Evolutionary conservation across 345 rosid genomes (phyloP), one percentile per base, ranked within the genome.

Genomic region (Triadica sebifera): DNA sequence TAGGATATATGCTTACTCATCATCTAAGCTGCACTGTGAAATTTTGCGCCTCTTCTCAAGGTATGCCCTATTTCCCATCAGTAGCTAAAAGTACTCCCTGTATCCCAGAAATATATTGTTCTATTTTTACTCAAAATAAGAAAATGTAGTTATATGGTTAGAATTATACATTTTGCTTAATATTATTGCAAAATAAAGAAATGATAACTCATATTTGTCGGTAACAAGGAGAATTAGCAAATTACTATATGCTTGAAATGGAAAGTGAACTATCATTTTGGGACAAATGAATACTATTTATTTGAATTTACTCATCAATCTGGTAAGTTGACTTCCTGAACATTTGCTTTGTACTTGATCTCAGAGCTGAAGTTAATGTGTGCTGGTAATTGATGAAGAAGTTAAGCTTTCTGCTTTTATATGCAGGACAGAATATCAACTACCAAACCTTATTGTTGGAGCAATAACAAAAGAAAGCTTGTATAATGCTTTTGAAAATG

Each of bases 1-100:
- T 77, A 92, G 97, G 80, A 55, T 93, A 86, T 91, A 94, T 65
- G 93, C 97, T 12, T 94, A 94, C 89, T 92, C 98, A 22, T 69
- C 97, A 65, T 94, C 98, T n/a, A 94, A 89, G 88, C 85, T 94
- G 51, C 99, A 94, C 68, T 85, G 86, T 86, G 98, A 92, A 80
- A 90, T 93, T 72, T 80, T 94, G 77, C 96, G 96, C 63, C 91
- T 94, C 83, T 94, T 94, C 80, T 83, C 99, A 53, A 91, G 92
- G 99, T 94, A 86, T 34, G 76, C 15, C 60, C 19, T 20, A 12
- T 37, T 53, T 15, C 39, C 13, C 53, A 46, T 41, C 41, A 13
- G 58, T 15, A 12, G 34, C 34, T 29, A 29, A 29, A 29, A 29
- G 34, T 29, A 29, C 1, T 29, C 34, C 34, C 34, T 29, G 1